These are phyloP conservation scores for Aureobasidium sp. DNA, from an alignment of 2,329 filamentous ascomycete species.

Conservation along the genomic window DNA sequence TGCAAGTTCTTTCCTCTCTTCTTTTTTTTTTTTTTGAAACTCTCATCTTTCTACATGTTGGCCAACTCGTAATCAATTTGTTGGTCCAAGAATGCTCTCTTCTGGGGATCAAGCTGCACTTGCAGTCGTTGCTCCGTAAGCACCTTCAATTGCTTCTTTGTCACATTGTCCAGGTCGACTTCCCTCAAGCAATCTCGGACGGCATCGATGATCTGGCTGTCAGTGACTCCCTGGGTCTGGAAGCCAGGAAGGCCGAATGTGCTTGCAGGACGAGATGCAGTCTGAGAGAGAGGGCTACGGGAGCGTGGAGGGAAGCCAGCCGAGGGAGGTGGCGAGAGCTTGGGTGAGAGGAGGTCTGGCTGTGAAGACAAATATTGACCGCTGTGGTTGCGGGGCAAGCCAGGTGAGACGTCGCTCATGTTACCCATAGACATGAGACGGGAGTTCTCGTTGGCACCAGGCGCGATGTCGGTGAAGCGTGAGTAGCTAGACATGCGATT, in stretches of 20 bases:
- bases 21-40: too few species aligned
- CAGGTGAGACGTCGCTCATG: slow-evolving; percentile 42
- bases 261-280: slow-evolving; percentile 12
- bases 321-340: slow-evolving; percentile 25
- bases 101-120: slow-evolving; percentile 78
- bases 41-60: slow-evolving; percentile 60
- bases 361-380: slow-evolving; percentile 33
- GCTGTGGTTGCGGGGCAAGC: slow-evolving; percentile 31
- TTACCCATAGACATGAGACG: slow-evolving; percentile 51
- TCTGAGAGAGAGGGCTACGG: slow-evolving; percentile 20
- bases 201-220: slow-evolving; percentile 72
- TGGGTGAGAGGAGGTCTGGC: slow-evolving; percentile 32
- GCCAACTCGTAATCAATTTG: slow-evolving; percentile 91
- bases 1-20: background rate
- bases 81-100: slow-evolving; percentile 80
- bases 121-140: slow-evolving; percentile 90
- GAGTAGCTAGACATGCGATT: slow-evolving; percentile 62
- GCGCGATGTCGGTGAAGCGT: slow-evolving; percentile 33
- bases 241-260: slow-evolving; percentile 41
- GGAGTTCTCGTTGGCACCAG: slow-evolving; percentile 28
- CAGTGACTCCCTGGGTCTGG: slow-evolving; percentile 63
- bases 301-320: slow-evolving; percentile 22
- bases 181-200: slow-evolving; percentile 77
- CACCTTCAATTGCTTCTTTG: slow-evolving; percentile 85
- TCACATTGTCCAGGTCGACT: slow-evolving; percentile 92